Percentiles rank a stretch among this genome's conserved stretches.
Evolutionary conservation across 345 rosid species (phyloP).

Genomic region (Aethionema arabicum): DNA sequence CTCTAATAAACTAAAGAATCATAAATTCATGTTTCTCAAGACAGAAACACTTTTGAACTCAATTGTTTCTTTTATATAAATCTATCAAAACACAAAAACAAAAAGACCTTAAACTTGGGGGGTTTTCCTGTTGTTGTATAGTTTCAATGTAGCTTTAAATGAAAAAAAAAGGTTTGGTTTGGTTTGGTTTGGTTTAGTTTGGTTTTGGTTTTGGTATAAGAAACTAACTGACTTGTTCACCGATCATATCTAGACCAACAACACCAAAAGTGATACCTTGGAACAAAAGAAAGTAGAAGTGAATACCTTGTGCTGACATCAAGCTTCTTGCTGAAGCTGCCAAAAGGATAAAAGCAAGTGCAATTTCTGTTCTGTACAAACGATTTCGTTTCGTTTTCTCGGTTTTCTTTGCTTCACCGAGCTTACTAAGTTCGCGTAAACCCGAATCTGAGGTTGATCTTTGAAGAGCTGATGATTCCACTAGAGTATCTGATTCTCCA

Average conservation of each 20-base stretch:
- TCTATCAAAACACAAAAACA: too few relatives aligned
- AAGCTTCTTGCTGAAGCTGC: conserved; percentile 74
- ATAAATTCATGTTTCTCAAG: too few relatives aligned
- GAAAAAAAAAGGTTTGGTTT: too few relatives aligned
- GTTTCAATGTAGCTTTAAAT: too few relatives aligned
- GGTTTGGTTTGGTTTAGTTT: too few relatives aligned
- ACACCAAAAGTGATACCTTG: conserved; percentile 77
- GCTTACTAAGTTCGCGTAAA: conserved; percentile 57
- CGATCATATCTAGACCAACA: conserved; percentile 91
- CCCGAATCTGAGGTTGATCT: conserved; percentile 77
- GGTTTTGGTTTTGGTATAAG: too few relatives aligned
- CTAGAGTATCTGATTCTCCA: conserved; percentile 56
- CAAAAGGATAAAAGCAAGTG: conserved; percentile 68
- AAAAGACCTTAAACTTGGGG: too few relatives aligned
- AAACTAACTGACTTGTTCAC: conserved; percentile 72
- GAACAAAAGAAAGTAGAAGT: conserved; percentile 83
- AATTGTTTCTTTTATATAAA: too few relatives aligned
- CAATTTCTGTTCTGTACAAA: conserved; percentile 70
- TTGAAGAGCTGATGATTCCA: conserved; percentile 38
- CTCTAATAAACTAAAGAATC: too few relatives aligned
- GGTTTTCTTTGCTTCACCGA: conserved; percentile 48
- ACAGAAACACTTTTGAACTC: too few relatives aligned
- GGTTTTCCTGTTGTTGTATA: too few relatives aligned
- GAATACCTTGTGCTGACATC: conserved; percentile 86
- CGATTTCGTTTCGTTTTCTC: conserved; percentile 55